Conservation (phyloP, 164 flowering plant genomes). For the Saururus chinensis region DNA sequence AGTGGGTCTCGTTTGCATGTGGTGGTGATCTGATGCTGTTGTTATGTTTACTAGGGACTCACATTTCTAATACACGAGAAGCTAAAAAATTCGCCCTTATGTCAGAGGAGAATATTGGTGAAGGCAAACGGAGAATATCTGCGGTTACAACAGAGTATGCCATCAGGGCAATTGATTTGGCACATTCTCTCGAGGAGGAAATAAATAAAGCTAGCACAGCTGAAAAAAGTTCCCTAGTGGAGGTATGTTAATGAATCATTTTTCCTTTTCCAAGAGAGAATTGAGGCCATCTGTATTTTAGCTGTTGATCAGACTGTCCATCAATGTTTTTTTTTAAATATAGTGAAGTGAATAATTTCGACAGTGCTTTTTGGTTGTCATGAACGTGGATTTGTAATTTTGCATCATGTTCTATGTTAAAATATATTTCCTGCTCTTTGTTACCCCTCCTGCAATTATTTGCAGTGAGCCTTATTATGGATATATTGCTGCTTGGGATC, state of each 20-base stretch:
- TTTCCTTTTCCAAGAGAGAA: neutral
- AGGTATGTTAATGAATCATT: conserved; percentile 34
- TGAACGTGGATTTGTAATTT: too few relatives aligned
- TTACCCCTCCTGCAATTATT: too few relatives aligned
- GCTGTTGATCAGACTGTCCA: too few relatives aligned
- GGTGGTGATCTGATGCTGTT: too few relatives aligned
- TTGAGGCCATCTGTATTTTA: too few relatives aligned
- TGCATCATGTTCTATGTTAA: too few relatives aligned
- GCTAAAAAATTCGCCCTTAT: conserved; percentile 89
- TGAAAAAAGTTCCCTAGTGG: conserved; percentile 57
- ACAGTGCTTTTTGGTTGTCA: too few relatives aligned
- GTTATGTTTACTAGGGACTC: conserved; percentile 52
- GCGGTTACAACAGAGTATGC: conserved; percentile 85
- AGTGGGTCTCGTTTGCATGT: too few relatives aligned
- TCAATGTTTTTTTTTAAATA: too few relatives aligned
- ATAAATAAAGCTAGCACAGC: conserved; percentile 47
- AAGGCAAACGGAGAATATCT: conserved; percentile 84
- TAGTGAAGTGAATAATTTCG: too few relatives aligned
- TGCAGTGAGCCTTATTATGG: neutral
- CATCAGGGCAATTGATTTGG: conserved; percentile 55
- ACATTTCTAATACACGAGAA: conserved; percentile 86
- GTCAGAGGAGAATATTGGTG: conserved; percentile 93
- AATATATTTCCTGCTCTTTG: too few relatives aligned
- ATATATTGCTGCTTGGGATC: neutral
- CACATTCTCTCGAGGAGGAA: conserved; percentile 56